Base-by-base conservation (phyloP, 2,329 filamentous ascomycete species). In the Macroventuria anomochaeta region DNA sequence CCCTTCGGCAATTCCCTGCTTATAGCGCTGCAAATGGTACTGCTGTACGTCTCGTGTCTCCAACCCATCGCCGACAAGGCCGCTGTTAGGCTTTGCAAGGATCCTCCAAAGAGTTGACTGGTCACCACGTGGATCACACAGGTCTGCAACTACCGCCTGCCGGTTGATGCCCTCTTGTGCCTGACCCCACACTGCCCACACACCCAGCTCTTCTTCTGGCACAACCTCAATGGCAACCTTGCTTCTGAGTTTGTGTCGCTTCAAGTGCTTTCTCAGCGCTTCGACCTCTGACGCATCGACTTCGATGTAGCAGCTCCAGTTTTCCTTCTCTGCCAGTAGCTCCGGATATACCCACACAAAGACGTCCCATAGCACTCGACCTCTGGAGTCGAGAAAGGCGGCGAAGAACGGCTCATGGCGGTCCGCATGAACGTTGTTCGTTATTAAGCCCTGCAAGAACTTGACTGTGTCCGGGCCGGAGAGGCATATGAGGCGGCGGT, bases 401-500 rank as follows among this genome's bases (percentile, higher is more conserved):
- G 88, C 83, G 75, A 96, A 97, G 51, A 71, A 73, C 0, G 69
- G 74, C 2, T 76, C 58, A 7, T 63, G 50, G 12, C 42, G 74
- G 7, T 77, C 67, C 0, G 82, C 75, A 46, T 84, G 74, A 58
- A 91, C 83, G 58, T 87, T 88, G 58, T 88, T 85, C 1, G 93
- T 96, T 59, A 95, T 84, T 51, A 96, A 85, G 47, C 93, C 93
- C 73, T 97, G 92, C 2, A 99, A 83, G 75, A 93, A 97, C 63
- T 88, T 88, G 39, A 88, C 83, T 26, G 91, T 87, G 67, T 97
- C 93, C 3, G 81, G 81, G 2, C 95, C 95, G 13, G 87, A 84
- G 58, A 97, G 79, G 33, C 88, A 88, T 62, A 99, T 87, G 37
- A 97, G 82, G 46, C 86, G 85, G 42, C 95, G 89, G 61, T 88